Conservation (phyloP, 805 yeast species). For the Candida berthetii region DNA sequence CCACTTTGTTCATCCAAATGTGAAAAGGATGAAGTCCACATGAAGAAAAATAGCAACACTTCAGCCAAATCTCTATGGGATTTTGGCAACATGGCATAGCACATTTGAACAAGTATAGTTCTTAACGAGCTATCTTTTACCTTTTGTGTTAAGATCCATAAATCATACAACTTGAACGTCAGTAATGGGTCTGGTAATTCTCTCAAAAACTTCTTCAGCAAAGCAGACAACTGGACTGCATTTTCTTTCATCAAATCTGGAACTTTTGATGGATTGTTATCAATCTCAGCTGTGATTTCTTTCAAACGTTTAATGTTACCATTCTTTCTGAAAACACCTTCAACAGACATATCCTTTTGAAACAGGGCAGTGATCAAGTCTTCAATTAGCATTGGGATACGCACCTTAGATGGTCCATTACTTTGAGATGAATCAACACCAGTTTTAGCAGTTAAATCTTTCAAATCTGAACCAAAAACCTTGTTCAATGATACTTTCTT, state of each 20-base stretch:
- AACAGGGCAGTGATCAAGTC: constrained; percentile 79
- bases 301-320: constrained; percentile 86
- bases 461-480: constrained; percentile 79
- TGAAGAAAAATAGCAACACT: constrained; percentile 76
- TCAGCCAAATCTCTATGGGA: constrained; percentile 81
- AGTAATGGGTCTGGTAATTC: constrained; percentile 90
- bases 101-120: constrained; percentile 51
- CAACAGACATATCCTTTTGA: constrained; percentile 90
- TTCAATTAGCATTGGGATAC: constrained; percentile 82
- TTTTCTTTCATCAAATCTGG: constrained; percentile 72
- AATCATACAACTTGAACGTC: constrained; percentile 65
- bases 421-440: constrained; percentile 86
- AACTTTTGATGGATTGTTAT: constrained; percentile 61
- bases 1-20: constrained; percentile 86
- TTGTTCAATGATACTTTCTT: constrained; percentile 18
- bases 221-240: constrained; percentile 89
- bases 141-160: constrained; percentile 73
- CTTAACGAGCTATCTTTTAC: constrained; percentile 36
- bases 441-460: constrained; percentile 53
- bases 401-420: constrained; percentile 72
- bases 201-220: constrained; percentile 84
- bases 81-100: constrained; percentile 74
- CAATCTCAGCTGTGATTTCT: constrained; percentile 67
- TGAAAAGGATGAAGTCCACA: constrained; percentile 95
- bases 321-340: constrained; percentile 93